Percentiles rank a stretch among this genome's conserved stretches.
These are phyloP conservation scores for Boletus sensibilis DNA, from an alignment of 768 basidiomycete species.

Conservation along the genomic window DNA sequence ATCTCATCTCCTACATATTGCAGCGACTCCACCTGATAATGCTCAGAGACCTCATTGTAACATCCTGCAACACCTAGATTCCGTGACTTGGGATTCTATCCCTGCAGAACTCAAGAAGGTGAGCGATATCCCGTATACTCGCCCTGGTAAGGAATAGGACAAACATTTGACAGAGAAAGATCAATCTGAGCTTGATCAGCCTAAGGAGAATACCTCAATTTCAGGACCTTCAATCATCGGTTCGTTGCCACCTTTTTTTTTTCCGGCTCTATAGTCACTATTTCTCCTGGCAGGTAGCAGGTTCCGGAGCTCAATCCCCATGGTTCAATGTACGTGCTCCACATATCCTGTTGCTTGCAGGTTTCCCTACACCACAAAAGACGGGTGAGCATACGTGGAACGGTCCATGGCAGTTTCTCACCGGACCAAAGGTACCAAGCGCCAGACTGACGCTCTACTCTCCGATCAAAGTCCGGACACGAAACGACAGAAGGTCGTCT, in stretches of 20 bases:
- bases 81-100: slow-evolving; percentile 57
- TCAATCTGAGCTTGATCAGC: slow-evolving; percentile 53
- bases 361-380: slow-evolving; percentile 42
- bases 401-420: slow-evolving; percentile 9
- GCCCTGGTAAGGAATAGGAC: neutral
- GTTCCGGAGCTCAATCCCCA: slow-evolving; percentile 39
- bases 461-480: slow-evolving; percentile 43
- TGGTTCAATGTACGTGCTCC: slow-evolving; percentile 56
- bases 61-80: slow-evolving; percentile 44
- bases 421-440: slow-evolving; percentile 38
- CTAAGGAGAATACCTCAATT: slow-evolving; percentile 47
- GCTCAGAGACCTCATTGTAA: slow-evolving; percentile 58
- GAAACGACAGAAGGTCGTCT: slow-evolving; percentile 37
- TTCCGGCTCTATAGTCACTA: neutral
- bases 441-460: slow-evolving; percentile 38
- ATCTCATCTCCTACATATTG: slow-evolving; percentile 60
- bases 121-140: neutral
- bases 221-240: slow-evolving; percentile 49
- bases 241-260: slow-evolving; percentile 29
- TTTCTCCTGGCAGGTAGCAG: slow-evolving; percentile 32
- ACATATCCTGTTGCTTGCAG: slow-evolving; percentile 47
- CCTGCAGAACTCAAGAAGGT: slow-evolving; percentile 65
- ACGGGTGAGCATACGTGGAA: slow-evolving; percentile 24
- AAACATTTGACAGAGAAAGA: slow-evolving; percentile 48
- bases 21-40: slow-evolving; percentile 54